Conservation (phyloP, 305 asterid genomes). For the Coffea humblotiana region DNA sequence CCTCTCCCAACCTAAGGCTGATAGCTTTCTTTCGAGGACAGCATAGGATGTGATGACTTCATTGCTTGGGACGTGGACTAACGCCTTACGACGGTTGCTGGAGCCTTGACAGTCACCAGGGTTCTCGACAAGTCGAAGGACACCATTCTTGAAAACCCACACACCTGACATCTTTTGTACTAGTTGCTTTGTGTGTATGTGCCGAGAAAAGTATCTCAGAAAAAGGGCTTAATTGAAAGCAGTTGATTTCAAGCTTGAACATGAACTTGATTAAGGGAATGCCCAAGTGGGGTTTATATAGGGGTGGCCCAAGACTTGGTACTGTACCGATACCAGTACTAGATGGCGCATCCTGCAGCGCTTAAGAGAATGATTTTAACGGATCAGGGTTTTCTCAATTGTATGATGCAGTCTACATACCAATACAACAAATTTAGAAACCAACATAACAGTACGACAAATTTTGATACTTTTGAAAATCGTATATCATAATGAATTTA, state of each 20-base stretch:
- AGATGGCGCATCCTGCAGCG: not conserved
- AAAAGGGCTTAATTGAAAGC: not conserved
- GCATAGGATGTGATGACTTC: constrained; percentile 66
- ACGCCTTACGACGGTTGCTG: constrained; percentile 40
- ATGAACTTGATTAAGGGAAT: not conserved
- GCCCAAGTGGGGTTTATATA: constrained; percentile 35
- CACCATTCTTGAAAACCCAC: constrained; percentile 94
- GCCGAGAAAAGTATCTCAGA: not conserved
- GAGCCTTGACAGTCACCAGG: constrained; percentile 52
- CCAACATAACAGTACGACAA: too few species aligned
- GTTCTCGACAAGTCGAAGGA: constrained; percentile 71
- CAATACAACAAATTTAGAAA: too few species aligned
- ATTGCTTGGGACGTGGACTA: constrained; percentile 54
- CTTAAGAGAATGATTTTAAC: too few species aligned
- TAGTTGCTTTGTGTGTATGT: not conserved
- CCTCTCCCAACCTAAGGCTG: constrained; percentile 81
- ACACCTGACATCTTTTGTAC: constrained; percentile 69
- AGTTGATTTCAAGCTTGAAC: not conserved
- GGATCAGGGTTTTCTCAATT: too few species aligned
- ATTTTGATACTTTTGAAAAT: too few species aligned
- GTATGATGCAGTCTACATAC: too few species aligned
- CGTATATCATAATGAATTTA: too few species aligned
- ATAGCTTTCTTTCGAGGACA: constrained; percentile 50
- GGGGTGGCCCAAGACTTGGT: constrained; percentile 12
- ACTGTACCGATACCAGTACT: not conserved